Base-by-base conservation (phyloP, 805 yeast genomes). In the Priceomyces fermenticarens region DNA sequence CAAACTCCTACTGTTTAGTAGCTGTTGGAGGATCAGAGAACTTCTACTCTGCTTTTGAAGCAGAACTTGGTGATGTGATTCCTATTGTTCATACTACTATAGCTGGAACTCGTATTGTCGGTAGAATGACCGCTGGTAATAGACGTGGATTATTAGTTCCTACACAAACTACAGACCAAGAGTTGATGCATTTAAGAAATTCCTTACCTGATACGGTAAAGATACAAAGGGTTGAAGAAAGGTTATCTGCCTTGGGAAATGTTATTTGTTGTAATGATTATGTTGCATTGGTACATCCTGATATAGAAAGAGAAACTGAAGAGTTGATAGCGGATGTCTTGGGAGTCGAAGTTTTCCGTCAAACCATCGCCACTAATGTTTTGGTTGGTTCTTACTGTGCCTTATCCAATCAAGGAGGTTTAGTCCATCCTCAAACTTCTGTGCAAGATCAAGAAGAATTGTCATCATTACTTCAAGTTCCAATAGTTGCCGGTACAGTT, bases 281-380 rank as follows among this genome's bases (percentile, higher is more conserved):
- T 63, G 99, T 95, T 55, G 99, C 99, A 3, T 78, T 93, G 51
- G 99, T 93, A 40, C 99, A 93, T 67, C 99, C 99, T 38, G 99
- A 93, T 72, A 88, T 93, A 51, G 99, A 93, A 74, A 84, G 99
- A 63, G 99, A 93, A 70, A 93, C 99, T 39, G 99, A 93, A 72
- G 99, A 93, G 72, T 73, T 93, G 54, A 93, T 93, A 61, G 96
- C 98, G 35, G 99, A 93, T 66, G 97, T 90, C 11, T 77, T 93
- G 44, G 99, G 99, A 45, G 99, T 93, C 40, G 99, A 93, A 70
- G 99, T 93, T 35, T 93, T 93, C 78, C 85, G 98, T 73, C 99
- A 93, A 70, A 93, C 99, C 36, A 90, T 93, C 55, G 97, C 99
- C 10, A 97, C 97, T 53, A 91, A 93, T 67, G 97, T 93, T 43